Evolutionary conservation across 75 land plant species (phyloP).

Genomic region (Picea glauca): DNA sequence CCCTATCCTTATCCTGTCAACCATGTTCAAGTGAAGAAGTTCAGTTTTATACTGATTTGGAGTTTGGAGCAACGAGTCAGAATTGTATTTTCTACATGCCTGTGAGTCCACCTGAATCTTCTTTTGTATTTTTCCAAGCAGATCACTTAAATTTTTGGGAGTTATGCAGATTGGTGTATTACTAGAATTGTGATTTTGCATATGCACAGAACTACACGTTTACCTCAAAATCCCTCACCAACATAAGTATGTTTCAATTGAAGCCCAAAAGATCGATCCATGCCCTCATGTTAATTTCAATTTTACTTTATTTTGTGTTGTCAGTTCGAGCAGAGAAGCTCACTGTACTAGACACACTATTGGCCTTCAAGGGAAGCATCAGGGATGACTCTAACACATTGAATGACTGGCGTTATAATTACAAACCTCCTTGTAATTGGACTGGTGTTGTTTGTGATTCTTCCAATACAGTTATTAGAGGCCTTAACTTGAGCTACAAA

Average conservation of each 20-base stretch:
- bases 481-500: constrained; percentile 4
- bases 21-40: no score
- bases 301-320: not conserved
- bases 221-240: no score
- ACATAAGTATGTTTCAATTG: not conserved
- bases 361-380: constrained; percentile 1
- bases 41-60: no score
- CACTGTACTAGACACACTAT: not conserved
- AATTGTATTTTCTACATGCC: no score
- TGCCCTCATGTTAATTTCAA: not conserved
- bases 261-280: not conserved
- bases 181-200: no score
- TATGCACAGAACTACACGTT: no score
- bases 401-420: not conserved
- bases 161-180: no score
- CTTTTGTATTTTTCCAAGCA: no score
- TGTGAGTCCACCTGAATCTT: no score
- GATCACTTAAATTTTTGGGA: no score
- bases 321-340: not conserved
- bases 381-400: not conserved
- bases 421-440: not conserved
- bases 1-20: no score
- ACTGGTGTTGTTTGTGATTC: constrained; percentile 11
- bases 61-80: no score
- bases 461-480: constrained; percentile 1